These are phyloP conservation scores for Zoysia japonica DNA, from an alignment of 176 grass and related monocot species.

Conservation along the genomic window DNA sequence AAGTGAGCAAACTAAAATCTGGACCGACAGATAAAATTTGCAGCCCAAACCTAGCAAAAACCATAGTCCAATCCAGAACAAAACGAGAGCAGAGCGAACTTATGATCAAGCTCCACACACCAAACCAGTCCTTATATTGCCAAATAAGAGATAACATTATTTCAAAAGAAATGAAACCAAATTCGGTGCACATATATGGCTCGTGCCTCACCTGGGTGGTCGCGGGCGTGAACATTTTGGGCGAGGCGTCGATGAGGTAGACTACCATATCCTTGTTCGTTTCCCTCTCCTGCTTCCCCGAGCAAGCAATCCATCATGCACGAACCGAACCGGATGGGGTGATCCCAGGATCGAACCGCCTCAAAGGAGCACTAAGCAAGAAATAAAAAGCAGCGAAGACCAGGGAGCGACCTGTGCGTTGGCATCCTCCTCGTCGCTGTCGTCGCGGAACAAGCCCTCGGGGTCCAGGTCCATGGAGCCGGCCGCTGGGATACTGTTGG, in stretches of 20 bases:
- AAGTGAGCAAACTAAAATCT: background rate
- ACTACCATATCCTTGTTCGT: conserved; percentile 81
- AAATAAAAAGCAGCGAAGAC: background rate
- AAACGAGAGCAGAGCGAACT: background rate
- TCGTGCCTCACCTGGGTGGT: conserved; percentile 46
- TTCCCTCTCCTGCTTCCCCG: conserved; percentile 72
- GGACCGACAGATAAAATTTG: background rate
- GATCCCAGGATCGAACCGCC: background rate
- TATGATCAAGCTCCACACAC: background rate
- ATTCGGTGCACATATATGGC: background rate
- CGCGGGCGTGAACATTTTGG: conserved; percentile 76
- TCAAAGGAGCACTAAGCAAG: background rate
- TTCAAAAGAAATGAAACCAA: background rate
- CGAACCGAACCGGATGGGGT: conserved; percentile 12
- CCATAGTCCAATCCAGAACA: background rate
- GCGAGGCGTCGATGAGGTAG: conserved; percentile 92
- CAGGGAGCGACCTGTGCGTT: conserved; percentile 47
- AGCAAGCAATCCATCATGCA: conserved; percentile 19
- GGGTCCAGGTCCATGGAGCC: conserved; percentile 90
- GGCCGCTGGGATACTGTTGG: background rate
- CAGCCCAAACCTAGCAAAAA: background rate
- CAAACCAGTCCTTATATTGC: background rate
- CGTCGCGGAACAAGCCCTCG: conserved; percentile 87
- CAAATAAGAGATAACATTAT: background rate
- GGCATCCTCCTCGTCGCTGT: conserved; percentile 80